phyloP scores from a whole-genome alignment of 2,329 filamentous ascomycete species.

The Trichoderma endophyticum region DNA sequence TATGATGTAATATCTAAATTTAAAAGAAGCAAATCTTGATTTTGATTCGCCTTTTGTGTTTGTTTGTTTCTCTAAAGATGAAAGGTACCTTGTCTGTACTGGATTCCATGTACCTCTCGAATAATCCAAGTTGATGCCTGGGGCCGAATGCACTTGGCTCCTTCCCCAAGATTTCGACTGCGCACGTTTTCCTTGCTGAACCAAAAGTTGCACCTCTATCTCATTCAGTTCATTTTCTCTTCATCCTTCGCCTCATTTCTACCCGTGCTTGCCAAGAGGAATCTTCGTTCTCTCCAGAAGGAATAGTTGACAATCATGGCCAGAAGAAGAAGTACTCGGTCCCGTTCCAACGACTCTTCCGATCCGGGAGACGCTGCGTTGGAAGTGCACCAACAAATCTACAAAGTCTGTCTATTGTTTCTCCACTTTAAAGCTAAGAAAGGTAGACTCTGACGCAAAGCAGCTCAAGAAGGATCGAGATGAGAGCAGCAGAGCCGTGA shows the following conservation, averaged over 20 bases:
- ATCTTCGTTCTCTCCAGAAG: background rate
- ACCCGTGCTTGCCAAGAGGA: fast-evolving
- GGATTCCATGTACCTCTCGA: background rate
- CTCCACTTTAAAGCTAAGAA: background rate
- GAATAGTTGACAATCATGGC: background rate
- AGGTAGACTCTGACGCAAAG: background rate
- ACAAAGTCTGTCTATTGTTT: constrained; percentile 22
- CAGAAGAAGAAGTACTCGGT: constrained; percentile 20
- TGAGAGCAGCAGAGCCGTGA: constrained; percentile 25
- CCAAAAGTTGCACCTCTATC: background rate
- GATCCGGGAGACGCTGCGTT: constrained; percentile 26
- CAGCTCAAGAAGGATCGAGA: constrained; percentile 34
- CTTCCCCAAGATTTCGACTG: background rate
- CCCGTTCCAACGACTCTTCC: constrained; percentile 21
- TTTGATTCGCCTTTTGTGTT: background rate
- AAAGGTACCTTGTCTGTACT: background rate
- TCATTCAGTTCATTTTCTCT: background rate
- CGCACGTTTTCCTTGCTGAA: background rate
- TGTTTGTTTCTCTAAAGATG: background rate
- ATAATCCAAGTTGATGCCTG: background rate
- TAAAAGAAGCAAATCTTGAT: background rate
- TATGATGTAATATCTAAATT: constrained; percentile 35
- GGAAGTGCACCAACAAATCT: constrained; percentile 29
- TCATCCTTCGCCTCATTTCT: background rate
- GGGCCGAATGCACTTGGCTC: background rate